phyloP scores from a whole-genome alignment of 306 rosid genomes.

The Cotoneaster glaucophyllus region DNA sequence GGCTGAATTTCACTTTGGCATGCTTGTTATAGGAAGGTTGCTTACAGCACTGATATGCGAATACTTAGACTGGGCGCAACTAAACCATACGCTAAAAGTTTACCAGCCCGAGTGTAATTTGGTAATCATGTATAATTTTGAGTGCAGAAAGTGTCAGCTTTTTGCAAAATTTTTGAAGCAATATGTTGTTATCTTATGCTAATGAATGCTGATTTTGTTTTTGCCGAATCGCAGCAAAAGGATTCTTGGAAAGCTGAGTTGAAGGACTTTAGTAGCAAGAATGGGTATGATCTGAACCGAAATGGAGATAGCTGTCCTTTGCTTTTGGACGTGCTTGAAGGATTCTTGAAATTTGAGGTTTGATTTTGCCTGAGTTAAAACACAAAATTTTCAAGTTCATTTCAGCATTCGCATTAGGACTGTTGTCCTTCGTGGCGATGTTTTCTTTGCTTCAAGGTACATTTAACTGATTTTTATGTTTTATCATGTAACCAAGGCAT shows the following conservation, averaged over 20 bases:
- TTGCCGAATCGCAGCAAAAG: constrained; percentile 55
- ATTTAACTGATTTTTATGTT: background rate
- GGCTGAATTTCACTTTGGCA: constrained; percentile 2
- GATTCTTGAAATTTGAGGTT: constrained; percentile 98
- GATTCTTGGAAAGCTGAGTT: constrained; percentile 92
- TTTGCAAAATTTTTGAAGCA: background rate
- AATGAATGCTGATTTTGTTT: constrained; percentile 4
- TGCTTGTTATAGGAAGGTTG: constrained; percentile 67
- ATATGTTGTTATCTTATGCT: background rate
- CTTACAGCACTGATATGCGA: constrained; percentile 87
- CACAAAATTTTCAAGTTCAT: background rate
- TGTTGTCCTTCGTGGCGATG: background rate
- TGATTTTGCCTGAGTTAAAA: constrained; percentile 14
- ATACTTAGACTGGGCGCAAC: constrained; percentile 97
- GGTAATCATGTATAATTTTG: constrained; percentile 44
- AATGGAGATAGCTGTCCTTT: constrained; percentile 89
- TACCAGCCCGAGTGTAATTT: constrained; percentile 95
- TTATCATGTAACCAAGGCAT: background rate
- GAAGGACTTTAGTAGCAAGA: constrained; percentile 86
- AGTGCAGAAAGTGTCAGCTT: background rate
- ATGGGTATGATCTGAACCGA: constrained; percentile 91
- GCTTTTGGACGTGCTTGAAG: constrained; percentile 97
- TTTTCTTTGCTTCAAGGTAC: background rate
- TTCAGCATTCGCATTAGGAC: background rate
- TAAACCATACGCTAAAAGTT: constrained; percentile 84